Evolutionary conservation across 805 yeast species (phyloP).

Genomic region (Kazachstania bromeliacearum): DNA sequence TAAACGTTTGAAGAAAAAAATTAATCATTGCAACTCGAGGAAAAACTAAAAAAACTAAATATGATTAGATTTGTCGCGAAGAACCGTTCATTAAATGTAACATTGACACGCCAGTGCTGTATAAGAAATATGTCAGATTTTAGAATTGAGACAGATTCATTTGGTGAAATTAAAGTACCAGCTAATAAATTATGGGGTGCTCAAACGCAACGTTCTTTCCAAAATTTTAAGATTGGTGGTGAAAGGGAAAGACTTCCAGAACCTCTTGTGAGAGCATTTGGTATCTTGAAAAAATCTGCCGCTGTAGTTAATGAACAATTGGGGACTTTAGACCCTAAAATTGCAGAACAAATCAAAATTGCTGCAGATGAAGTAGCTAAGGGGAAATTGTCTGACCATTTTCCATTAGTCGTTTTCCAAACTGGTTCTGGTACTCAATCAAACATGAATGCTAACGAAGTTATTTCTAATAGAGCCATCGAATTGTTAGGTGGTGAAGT

Average conservation of each 20-base stretch:
- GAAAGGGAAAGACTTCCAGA: constrained; percentile 80
- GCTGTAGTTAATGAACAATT: constrained; percentile 79
- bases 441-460: constrained; percentile 98
- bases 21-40: too few relatives aligned
- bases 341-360: constrained; percentile 75
- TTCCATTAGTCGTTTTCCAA: constrained; percentile 97
- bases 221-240: constrained; percentile 95
- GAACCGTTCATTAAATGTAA: neutral
- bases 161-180: constrained; percentile 91
- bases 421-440: constrained; percentile 98
- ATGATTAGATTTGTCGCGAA: neutral
- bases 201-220: constrained; percentile 88
- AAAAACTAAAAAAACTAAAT: too few relatives aligned
- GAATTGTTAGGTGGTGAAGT: constrained; percentile 86
- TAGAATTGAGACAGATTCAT: constrained; percentile 87
- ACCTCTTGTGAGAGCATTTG: constrained; percentile 86
- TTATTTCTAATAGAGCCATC: constrained; percentile 95
- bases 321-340: constrained; percentile 76
- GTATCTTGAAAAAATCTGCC: constrained; percentile 87
- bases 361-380: constrained; percentile 94
- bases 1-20: too few relatives aligned
- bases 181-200: constrained; percentile 93
- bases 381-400: constrained; percentile 87
- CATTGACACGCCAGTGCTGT: neutral
- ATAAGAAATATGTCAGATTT: constrained; percentile 6